A percentile compares a stretch with the other conserved stretches of the same genome.
Conservation (phyloP, 208 protist species). For the Trypanosoma avium region DNA sequence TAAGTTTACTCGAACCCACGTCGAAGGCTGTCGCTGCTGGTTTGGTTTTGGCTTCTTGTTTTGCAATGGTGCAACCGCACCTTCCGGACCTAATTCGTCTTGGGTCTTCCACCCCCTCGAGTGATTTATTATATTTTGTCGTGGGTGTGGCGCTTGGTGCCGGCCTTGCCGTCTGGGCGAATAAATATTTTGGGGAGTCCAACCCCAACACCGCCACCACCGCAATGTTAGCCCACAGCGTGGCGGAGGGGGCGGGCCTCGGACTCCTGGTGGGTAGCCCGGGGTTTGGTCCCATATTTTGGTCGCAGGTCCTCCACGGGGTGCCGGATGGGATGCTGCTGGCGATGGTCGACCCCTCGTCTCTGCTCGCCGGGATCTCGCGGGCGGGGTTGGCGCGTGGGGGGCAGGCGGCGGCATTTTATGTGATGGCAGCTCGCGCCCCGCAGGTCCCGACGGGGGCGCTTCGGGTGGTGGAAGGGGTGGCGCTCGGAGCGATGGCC, state of each 20-base stretch:
- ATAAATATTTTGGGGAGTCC: neutral
- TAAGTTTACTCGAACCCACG: slow-evolving; percentile 4
- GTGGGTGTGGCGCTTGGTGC: slow-evolving; percentile 7
- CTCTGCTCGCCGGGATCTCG: neutral
- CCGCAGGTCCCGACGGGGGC: slow-evolving; percentile 4
- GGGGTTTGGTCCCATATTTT: slow-evolving; percentile 5
- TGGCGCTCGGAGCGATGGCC: slow-evolving; percentile 18
- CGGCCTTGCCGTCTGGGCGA: neutral
- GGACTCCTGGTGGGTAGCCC: slow-evolving; percentile 14
- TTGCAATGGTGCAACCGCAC: slow-evolving; percentile 7
- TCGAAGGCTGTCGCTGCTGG: slow-evolving; percentile 11
- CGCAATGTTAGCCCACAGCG: slow-evolving; percentile 19
- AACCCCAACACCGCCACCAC: neutral
- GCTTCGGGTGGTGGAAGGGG: neutral
- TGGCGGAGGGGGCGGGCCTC: slow-evolving; percentile 16
- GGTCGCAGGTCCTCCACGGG: slow-evolving; percentile 16
- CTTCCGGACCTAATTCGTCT: neutral
- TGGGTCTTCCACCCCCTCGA: neutral
- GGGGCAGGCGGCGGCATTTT: slow-evolving; percentile 9
- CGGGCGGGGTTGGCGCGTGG: neutral
- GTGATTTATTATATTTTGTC: slow-evolving; percentile 8
- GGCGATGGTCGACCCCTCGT: slow-evolving; percentile 11
- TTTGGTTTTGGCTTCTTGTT: slow-evolving; percentile 10
- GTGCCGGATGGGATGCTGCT: slow-evolving; percentile 21
- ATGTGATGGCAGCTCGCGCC: neutral